Evolutionary conservation across 108 stramenopile genomes (phyloP).

Genomic region (Cyclotella baltica): DNA sequence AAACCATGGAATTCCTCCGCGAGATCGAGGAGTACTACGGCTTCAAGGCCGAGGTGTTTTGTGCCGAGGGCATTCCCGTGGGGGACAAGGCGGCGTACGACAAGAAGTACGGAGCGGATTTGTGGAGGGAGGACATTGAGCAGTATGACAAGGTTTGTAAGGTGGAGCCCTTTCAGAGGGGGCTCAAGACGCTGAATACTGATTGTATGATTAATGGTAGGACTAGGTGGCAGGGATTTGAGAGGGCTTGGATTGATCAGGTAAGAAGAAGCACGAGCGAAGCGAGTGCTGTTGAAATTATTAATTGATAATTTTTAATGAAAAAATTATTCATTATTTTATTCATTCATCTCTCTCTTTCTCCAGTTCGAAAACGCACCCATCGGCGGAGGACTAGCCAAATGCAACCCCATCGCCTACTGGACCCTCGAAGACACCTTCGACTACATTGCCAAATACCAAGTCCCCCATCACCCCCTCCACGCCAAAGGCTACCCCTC

Average conservation of each 20-base stretch:
- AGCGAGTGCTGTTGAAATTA: no score
- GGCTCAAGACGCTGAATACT: constrained; percentile 92
- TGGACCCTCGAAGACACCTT: constrained; percentile 98
- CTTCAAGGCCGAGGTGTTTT: constrained; percentile 96
- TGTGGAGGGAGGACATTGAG: constrained; percentile 98
- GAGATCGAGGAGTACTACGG: constrained; percentile 90
- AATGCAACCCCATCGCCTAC: constrained; percentile 97
- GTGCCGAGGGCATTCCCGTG: constrained; percentile 87
- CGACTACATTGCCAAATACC: constrained; percentile 96
- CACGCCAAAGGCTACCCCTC: constrained; percentile 97
- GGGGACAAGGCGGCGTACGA: constrained; percentile 91
- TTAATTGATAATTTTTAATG: no score
- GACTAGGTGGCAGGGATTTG: constrained; percentile 96
- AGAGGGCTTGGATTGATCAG: constrained; percentile 91
- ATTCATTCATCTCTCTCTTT: not conserved
- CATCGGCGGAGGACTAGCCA: constrained; percentile 94
- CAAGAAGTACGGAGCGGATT: constrained; percentile 91
- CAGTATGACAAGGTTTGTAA: constrained; percentile 96
- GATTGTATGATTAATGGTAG: constrained; percentile 98
- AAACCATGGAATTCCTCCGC: constrained; percentile 89
- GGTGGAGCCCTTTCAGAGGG: constrained; percentile 98
- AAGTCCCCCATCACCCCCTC: constrained; percentile 95
- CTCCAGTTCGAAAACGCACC: constrained; percentile 93
- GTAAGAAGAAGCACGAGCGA: no score
- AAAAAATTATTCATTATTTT: not conserved